These are phyloP conservation scores for Vigna nakashimae DNA, from an alignment of 306 rosid genomes.

Conservation along the genomic window DNA sequence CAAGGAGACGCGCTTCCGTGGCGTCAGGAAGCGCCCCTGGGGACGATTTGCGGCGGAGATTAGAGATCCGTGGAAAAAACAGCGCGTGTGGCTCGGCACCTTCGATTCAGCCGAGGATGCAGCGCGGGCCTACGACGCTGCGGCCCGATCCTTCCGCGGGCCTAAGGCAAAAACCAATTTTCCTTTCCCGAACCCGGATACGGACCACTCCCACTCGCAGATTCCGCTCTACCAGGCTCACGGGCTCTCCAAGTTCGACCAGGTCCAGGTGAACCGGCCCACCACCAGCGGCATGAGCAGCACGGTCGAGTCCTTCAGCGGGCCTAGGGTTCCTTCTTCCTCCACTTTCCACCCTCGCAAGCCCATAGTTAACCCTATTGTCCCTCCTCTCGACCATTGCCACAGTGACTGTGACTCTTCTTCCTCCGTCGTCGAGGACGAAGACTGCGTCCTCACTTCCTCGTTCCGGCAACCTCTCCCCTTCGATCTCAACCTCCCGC, in stretches of 20 bases:
- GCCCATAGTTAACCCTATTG: slow-evolving; percentile 47
- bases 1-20: slow-evolving; percentile 71
- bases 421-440: slow-evolving; percentile 79
- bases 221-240: slow-evolving; percentile 43
- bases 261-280: slow-evolving; percentile 61
- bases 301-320: slow-evolving; percentile 90
- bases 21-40: slow-evolving; percentile 93
- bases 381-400: slow-evolving; percentile 58
- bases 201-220: not conserved
- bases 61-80: slow-evolving; percentile 87
- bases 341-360: slow-evolving; percentile 39
- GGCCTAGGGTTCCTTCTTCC: slow-evolving; percentile 61
- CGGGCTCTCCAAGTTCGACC: slow-evolving; percentile 53
- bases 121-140: slow-evolving; percentile 82
- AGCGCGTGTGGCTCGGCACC: slow-evolving; percentile 93
- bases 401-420: slow-evolving; percentile 95
- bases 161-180: slow-evolving; percentile 87
- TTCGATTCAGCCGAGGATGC: slow-evolving; percentile 87
- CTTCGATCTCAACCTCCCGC: slow-evolving; percentile 88
- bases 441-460: slow-evolving; percentile 68
- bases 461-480: slow-evolving; percentile 59
- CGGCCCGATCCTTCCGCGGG: slow-evolving; percentile 79
- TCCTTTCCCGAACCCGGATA: slow-evolving; percentile 45
- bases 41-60: slow-evolving; percentile 96
- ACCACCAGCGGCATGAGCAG: slow-evolving; percentile 89